A percentile compares a stretch with the other conserved stretches of the same genome.
Conservation (phyloP, 228 moss, liverwort and hornwort genomes). For the Sphagnum magellanicum region DNA sequence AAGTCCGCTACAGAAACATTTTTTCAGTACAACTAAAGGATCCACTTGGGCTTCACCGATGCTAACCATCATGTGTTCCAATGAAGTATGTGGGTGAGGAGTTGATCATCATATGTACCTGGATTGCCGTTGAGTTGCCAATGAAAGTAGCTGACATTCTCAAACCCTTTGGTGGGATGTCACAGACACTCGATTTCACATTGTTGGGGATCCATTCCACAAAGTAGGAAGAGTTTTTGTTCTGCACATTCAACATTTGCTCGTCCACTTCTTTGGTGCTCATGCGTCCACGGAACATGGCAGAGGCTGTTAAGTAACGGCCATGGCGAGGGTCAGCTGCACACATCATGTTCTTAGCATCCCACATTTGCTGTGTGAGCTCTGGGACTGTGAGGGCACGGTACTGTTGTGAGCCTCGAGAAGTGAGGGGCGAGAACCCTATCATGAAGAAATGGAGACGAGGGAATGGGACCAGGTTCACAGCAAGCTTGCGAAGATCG, state of each 20-base stretch:
- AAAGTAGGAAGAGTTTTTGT: slow-evolving; percentile 51
- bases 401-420: slow-evolving; percentile 51
- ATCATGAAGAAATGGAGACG: slow-evolving; percentile 58
- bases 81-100: too few species aligned
- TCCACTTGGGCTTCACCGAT: too few species aligned
- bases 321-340: slow-evolving; percentile 53
- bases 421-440: slow-evolving; percentile 46
- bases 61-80: too few species aligned
- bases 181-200: slow-evolving; percentile 51
- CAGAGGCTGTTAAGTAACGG: slow-evolving; percentile 51
- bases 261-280: slow-evolving; percentile 57
- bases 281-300: slow-evolving; percentile 57
- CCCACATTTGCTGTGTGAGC: slow-evolving; percentile 63
- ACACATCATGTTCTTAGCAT: slow-evolving; percentile 61
- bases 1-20: too few species aligned
- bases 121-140: slow-evolving; percentile 51
- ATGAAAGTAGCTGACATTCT: slow-evolving; percentile 57
- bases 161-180: slow-evolving; percentile 44
- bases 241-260: slow-evolving; percentile 57
- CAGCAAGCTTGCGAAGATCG: slow-evolving; percentile 43
- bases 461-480: slow-evolving; percentile 45
- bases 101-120: slow-evolving; percentile 7
- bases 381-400: slow-evolving; percentile 48
- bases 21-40: too few species aligned
- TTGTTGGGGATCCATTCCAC: slow-evolving; percentile 59